Conservation (phyloP, 2,329 filamentous ascomycete species). For the Colletotrichum godetiae region DNA sequence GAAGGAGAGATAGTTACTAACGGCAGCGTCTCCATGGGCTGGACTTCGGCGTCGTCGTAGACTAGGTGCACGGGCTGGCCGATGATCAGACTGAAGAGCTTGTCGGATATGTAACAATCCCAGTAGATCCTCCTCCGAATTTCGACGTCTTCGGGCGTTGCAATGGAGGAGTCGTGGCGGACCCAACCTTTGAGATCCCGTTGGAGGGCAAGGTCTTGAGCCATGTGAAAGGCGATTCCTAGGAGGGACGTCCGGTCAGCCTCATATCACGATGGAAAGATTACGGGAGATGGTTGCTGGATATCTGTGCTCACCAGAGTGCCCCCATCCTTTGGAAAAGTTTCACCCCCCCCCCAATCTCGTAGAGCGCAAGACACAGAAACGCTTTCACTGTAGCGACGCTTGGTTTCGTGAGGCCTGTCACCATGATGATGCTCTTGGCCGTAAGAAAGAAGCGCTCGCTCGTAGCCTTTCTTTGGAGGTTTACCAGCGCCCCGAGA, state of each 20-base stretch:
- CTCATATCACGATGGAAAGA: background rate
- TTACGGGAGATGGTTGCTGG: background rate
- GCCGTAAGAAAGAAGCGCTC: constrained; percentile 40
- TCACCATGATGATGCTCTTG: constrained; percentile 41
- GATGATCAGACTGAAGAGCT: constrained; percentile 38
- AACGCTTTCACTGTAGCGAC: constrained; percentile 41
- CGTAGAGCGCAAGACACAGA: constrained; percentile 43
- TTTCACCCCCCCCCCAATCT: constrained; percentile 43
- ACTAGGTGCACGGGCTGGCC: constrained; percentile 35
- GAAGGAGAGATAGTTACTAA: background rate
- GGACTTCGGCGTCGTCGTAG: constrained; percentile 33
- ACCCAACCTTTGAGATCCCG: constrained; percentile 40
- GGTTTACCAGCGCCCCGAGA: constrained; percentile 37
- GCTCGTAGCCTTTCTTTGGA: constrained; percentile 26
- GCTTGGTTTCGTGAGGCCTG: constrained; percentile 38
- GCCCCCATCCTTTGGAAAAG: constrained; percentile 42
- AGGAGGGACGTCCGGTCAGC: background rate
- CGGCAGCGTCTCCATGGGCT: constrained; percentile 24
- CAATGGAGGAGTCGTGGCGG: constrained; percentile 36
- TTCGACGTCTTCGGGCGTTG: constrained; percentile 40
- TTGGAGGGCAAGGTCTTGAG: constrained; percentile 43
- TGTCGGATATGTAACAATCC: constrained; percentile 44
- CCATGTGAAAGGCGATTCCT: constrained; percentile 45
- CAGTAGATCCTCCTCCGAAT: constrained; percentile 44
- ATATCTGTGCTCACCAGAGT: constrained; percentile 38